phyloP scores from a whole-genome alignment of 768 basidiomycete genomes.

The Podaxis sp. region DNA sequence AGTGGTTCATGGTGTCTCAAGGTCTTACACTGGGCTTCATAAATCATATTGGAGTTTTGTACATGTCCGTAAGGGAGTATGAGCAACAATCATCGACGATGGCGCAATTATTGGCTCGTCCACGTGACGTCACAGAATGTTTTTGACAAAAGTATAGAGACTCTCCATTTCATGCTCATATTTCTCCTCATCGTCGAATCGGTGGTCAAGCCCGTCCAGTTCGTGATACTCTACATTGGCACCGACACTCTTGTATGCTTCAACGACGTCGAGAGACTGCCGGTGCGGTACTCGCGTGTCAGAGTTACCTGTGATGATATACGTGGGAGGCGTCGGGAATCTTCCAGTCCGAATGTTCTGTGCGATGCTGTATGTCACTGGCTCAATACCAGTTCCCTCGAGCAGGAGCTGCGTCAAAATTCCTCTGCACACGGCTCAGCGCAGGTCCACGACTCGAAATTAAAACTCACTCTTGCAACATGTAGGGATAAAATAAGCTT shows the following conservation, averaged over 20 bases:
- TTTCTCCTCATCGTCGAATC: conserved; percentile 29
- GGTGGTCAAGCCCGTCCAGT: conserved; percentile 31
- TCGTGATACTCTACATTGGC: conserved; percentile 30
- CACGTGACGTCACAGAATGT: conserved; percentile 4
- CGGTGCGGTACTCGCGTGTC: conserved; percentile 33
- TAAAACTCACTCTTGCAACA: conserved; percentile 37
- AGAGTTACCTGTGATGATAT: conserved; percentile 33
- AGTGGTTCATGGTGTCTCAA: conserved; percentile 27
- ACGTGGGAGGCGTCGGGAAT: conserved; percentile 28
- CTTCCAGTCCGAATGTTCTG: conserved; percentile 23
- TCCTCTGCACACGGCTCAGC: conserved; percentile 19
- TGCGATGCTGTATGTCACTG: conserved; percentile 28
- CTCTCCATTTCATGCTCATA: conserved; percentile 31
- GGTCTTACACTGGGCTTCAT: background rate
- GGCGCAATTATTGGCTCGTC: conserved; percentile 12
- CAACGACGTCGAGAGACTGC: conserved; percentile 33
- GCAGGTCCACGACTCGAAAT: background rate
- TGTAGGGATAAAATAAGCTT: conserved; percentile 35
- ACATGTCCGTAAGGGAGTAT: background rate
- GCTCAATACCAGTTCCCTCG: conserved; percentile 29
- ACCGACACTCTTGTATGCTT: conserved; percentile 23
- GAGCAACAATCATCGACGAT: conserved; percentile 14
- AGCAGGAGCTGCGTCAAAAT: conserved; percentile 29
- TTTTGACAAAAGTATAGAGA: conserved; percentile 29
- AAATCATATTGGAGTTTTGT: background rate